Percentiles rank a stretch among this genome's conserved stretches.
Conservation (phyloP, 148 eudicot species). For the Chenopodium quinoa region DNA sequence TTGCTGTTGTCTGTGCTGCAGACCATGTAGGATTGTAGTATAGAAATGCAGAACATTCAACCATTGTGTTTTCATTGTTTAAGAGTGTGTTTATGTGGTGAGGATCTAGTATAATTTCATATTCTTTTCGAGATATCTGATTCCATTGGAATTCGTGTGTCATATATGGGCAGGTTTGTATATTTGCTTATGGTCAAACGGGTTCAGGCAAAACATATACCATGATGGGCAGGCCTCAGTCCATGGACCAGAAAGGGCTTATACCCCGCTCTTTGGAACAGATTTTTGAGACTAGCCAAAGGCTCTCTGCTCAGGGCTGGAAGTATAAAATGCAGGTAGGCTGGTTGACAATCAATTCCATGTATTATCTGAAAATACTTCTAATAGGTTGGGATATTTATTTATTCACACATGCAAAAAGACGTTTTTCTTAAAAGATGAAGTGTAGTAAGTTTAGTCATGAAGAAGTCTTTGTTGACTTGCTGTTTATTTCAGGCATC, state of each 20-base stretch:
- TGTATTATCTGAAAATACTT: no score
- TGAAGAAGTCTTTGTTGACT: background rate
- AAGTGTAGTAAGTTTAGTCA: background rate
- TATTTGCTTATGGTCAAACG: constrained; percentile 84
- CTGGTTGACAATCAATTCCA: background rate
- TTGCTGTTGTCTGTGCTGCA: background rate
- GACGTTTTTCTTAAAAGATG: background rate
- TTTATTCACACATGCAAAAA: background rate
- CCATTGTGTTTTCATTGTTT: background rate
- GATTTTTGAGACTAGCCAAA: constrained; percentile 65
- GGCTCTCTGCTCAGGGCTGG: constrained; percentile 69
- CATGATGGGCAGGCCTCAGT: constrained; percentile 80
- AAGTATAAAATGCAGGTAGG: constrained; percentile 72
- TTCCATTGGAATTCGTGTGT: background rate
- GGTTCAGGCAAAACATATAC: constrained; percentile 82
- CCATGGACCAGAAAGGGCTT: constrained; percentile 58
- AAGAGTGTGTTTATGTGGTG: background rate
- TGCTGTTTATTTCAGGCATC: constrained; percentile 46
- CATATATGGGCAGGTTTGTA: constrained; percentile 53
- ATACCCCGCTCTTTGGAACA: constrained; percentile 86
- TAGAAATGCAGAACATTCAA: background rate
- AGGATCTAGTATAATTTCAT: background rate
- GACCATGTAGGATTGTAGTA: background rate
- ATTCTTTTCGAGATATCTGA: background rate
- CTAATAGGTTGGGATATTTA: background rate